phyloP scores from a whole-genome alignment of 2,329 filamentous ascomycete species.

The Penicillium expansum region DNA sequence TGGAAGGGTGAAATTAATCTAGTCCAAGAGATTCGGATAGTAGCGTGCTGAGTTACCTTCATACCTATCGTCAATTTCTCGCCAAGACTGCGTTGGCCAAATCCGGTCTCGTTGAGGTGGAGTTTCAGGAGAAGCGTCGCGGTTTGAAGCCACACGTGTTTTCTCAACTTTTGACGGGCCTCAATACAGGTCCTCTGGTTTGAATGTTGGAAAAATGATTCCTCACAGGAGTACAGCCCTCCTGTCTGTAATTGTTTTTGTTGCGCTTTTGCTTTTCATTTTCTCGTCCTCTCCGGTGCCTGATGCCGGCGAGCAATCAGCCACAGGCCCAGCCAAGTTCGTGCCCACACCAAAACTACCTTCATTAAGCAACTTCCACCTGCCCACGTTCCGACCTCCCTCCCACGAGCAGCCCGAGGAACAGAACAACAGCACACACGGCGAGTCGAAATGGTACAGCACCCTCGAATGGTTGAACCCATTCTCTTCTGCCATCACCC shows the following conservation, averaged over 20 bases:
- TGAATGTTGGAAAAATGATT: slow-evolving; percentile 34
- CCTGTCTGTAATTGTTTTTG: slow-evolving; percentile 43
- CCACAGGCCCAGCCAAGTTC: slow-evolving; percentile 31
- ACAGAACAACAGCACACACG: slow-evolving; percentile 74
- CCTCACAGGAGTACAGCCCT: slow-evolving; percentile 42
- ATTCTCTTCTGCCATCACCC: slow-evolving; percentile 75
- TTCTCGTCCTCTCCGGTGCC: slow-evolving; percentile 43
- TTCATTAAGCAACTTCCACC: slow-evolving; percentile 52
- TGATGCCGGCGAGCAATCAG: slow-evolving; percentile 22
- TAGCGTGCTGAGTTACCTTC: not conserved
- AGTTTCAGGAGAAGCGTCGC: slow-evolving; percentile 8
- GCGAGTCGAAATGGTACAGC: slow-evolving; percentile 78
- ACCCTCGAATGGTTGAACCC: slow-evolving; percentile 89
- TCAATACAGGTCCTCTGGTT: slow-evolving; percentile 3
- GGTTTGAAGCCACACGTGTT: not conserved
- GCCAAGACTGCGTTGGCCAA: slow-evolving; percentile 11
- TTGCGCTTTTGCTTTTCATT: slow-evolving; percentile 44
- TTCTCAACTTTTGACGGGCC: not conserved
- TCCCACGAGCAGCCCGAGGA: slow-evolving; percentile 69
- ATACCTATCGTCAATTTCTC: not conserved
- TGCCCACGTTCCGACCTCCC: slow-evolving; percentile 67
- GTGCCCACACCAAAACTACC: slow-evolving; percentile 41
- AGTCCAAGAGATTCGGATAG: not conserved
- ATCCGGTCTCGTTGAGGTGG: slow-evolving; percentile 15
- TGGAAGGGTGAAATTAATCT: not conserved